Evolutionary conservation across 2,329 filamentous ascomycete species (phyloP).

Genomic region (Cladosporium sp.): DNA sequence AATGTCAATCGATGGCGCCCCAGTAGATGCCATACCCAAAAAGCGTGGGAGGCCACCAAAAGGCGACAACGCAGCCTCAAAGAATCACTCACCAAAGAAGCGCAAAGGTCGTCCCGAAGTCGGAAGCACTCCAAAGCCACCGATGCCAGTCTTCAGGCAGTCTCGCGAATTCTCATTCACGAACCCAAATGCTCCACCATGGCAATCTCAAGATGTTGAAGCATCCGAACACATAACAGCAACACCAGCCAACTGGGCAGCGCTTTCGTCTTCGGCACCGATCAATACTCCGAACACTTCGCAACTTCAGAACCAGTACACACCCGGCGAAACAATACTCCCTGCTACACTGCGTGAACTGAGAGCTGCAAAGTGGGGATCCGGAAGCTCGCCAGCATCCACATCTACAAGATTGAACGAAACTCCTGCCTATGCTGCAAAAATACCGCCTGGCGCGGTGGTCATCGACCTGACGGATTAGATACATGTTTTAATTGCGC

Average conservation of each 20-base stretch:
- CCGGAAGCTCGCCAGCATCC: not conserved
- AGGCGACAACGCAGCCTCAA: not conserved
- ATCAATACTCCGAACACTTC: not conserved
- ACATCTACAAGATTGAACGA: not conserved
- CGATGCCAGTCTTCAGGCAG: not conserved
- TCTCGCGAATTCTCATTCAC: not conserved
- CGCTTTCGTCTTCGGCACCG: not conserved
- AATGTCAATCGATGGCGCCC: not conserved
- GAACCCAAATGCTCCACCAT: not conserved
- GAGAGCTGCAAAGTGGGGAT: not conserved
- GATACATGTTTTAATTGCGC: not conserved
- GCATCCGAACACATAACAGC: no score
- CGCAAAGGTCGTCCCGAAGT: not conserved
- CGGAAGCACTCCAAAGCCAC: not conserved
- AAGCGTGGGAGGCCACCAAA: conserved; percentile 6
- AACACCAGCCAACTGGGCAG: no score
- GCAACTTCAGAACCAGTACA: not conserved
- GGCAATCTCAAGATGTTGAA: not conserved
- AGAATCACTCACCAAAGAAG: not conserved
- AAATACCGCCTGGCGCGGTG: not conserved
- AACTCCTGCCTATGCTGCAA: not conserved
- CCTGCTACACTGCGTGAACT: not conserved
- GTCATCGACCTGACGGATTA: not conserved
- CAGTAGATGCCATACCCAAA: not conserved
- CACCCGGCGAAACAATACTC: conserved; percentile 3